Base-by-base conservation (phyloP, 2,329 filamentous ascomycete genomes). In the Colletotrichum truncatum region DNA sequence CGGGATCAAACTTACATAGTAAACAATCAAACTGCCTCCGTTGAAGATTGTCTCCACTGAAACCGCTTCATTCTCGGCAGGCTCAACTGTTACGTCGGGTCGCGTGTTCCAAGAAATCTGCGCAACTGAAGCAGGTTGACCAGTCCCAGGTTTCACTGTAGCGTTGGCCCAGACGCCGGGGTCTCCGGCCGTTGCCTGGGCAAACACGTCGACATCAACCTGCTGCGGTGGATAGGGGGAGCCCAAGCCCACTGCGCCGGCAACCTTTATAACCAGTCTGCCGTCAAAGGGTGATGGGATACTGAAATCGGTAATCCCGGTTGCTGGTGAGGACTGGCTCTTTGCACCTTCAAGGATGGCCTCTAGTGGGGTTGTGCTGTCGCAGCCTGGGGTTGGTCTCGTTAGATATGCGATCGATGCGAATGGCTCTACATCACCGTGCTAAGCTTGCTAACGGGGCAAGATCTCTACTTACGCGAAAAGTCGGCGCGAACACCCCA, bases 101-200 rank as follows among this genome's bases (percentile, higher is more conserved):
- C 53, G 3, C 10, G 43, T 63, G 53, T 38, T 45, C 60, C 60
- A 63, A 4, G 10, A 18, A 10, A 63, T 63, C 16, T 36, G 11
- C 4, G 26, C 9, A 1, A 63, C 14, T 12, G 36, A 11, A 3
- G 36, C 60, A 3, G 16, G 28, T 21, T 45, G 60, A 0, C 36
- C 52, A 7, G 23, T 36, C 2, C 60, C 60, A 6, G 60, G 45
- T 4, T 8, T 38, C 0, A 59, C 54, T 3, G 60, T 59, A 8
- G 54, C 60, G 34, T 59, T 64, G 36, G 54, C 54, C 53, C 54
- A 63, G 8, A 36, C 21, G 2, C 53, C 43, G 4, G 54, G 60
- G 7, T 59, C 14, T 21, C 51, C 58, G 9, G 25, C 45, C 4
- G 45, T 45, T 6, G 45, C 21, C 6, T 43, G 11, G 10, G 46